Evolutionary conservation across 345 rosid genomes (phyloP).

Genomic region (Populus nigra): DNA sequence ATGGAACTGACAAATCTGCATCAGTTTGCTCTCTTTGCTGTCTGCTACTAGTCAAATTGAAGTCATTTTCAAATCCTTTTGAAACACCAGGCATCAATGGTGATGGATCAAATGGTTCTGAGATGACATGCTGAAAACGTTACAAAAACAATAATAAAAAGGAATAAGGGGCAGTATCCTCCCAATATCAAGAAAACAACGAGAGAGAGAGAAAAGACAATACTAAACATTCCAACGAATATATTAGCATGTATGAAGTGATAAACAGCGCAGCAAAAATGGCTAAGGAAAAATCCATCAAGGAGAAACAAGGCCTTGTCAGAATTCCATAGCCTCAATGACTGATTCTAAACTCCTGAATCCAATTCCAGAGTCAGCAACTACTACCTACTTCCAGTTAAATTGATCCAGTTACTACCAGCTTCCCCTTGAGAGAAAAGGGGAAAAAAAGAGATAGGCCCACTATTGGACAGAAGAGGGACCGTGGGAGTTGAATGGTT

Average conservation of each 20-base stretch:
- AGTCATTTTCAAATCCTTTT: conserved; percentile 67
- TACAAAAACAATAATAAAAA: conserved; percentile 18
- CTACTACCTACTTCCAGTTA: background rate
- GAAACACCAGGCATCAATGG: conserved; percentile 73
- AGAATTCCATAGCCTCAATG: background rate
- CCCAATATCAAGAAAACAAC: background rate
- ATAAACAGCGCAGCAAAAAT: background rate
- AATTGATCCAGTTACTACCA: background rate
- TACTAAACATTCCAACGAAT: background rate
- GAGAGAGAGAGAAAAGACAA: background rate
- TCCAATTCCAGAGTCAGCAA: background rate
- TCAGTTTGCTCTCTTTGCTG: conserved; percentile 54
- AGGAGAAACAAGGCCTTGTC: background rate
- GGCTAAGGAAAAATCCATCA: background rate
- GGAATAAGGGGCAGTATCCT: background rate
- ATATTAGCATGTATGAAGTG: background rate
- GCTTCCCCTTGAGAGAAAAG: background rate
- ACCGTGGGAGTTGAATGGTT: background rate
- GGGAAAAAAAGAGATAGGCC: background rate
- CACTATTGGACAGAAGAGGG: background rate
- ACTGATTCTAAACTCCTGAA: background rate
- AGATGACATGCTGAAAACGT: conserved; percentile 71
- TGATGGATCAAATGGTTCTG: conserved; percentile 92
- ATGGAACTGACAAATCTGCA: conserved; percentile 49
- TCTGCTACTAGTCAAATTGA: conserved; percentile 40